Evolutionary conservation across 2,329 filamentous ascomycete species (phyloP).

Genomic region (Paracamarosporium sp.): DNA sequence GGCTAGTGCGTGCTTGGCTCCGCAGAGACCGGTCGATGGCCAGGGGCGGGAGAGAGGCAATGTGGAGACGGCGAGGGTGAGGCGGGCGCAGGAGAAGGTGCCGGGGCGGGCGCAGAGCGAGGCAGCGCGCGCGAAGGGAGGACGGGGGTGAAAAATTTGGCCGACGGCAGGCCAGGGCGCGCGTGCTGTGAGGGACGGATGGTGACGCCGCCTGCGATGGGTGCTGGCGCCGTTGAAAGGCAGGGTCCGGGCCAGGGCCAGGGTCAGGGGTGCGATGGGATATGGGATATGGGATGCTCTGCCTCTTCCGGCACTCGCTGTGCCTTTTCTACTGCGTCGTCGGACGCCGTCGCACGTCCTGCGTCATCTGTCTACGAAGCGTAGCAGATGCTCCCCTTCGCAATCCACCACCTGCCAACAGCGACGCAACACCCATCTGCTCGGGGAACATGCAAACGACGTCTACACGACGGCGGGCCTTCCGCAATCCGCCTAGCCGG

Average conservation of each 20-base stretch:
- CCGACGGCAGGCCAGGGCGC: background rate
- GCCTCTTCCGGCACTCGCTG: background rate
- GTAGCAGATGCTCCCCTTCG: background rate
- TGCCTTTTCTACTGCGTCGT: background rate
- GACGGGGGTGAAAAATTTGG: background rate
- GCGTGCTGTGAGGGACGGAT: background rate
- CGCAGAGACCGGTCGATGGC: background rate
- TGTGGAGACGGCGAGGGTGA: background rate
- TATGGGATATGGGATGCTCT: background rate
- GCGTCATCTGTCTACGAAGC: background rate
- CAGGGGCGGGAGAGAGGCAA: background rate
- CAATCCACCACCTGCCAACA: background rate
- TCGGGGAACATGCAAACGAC: background rate
- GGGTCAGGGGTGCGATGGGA: background rate
- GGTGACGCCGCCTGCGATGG: conserved; percentile 1
- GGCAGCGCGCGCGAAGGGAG: background rate
- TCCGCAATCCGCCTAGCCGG: conserved; percentile 5
- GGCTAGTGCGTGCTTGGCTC: conserved; percentile 7
- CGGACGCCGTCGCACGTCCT: background rate
- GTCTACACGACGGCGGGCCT: background rate
- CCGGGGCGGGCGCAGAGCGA: background rate
- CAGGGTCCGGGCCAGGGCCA: background rate
- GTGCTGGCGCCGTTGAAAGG: conserved; percentile 3
- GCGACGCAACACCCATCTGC: background rate
- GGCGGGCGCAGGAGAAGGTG: background rate